Evolutionary conservation across 768 basidiomycete species (phyloP), one percentile per base, ranked within the genome.

Genomic region (Podaxis rugospora): DNA sequence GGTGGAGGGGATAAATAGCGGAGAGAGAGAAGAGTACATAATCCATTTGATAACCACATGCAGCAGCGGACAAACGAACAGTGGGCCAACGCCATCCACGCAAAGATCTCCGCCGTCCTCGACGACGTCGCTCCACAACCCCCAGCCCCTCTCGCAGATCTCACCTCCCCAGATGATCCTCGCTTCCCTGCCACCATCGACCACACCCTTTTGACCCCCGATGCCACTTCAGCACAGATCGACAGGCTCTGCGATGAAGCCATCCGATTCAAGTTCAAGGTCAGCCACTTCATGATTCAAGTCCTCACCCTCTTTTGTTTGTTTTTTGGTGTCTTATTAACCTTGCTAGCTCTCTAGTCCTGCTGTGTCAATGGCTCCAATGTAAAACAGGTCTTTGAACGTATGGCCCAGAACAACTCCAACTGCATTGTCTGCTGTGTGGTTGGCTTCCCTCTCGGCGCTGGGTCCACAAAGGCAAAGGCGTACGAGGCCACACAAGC

Each of bases 381-480:
- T 64, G 73, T 81, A 50, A 67, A 71, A 23, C 78, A 74, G 57
- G 81, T 82, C 7, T 68, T 76, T 5, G 67, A 70, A 13, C 75
- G 75, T 18, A 68, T 83, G 28, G 59, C 73, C 2, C 69, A 79
- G 4, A 52, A 67, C 40, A 76, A 74, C 0, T 76, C 78, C 6
- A 65, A 70, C 0, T 71, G 68, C 2, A 74, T 81, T 2, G 70
- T 78, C 1, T 83, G 82, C 59, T 76, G 76, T 49, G 82, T 83
- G 0, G 72, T 84, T 18, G 80, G 80, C 2, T 83, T 84, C 62
- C 82, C 81, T 46, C 72, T 83, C 1, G 82, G 82, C 9, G 80
- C 82, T 7, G 74, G 74, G 4, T 75, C 77, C 18, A 68, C 78
- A 2, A 71, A 70, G 50, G 69, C 76, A 0, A 82, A 82, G 65